Conservation (phyloP, 2,329 filamentous ascomycete species). For the Arthrobotrys conoides region DNA sequence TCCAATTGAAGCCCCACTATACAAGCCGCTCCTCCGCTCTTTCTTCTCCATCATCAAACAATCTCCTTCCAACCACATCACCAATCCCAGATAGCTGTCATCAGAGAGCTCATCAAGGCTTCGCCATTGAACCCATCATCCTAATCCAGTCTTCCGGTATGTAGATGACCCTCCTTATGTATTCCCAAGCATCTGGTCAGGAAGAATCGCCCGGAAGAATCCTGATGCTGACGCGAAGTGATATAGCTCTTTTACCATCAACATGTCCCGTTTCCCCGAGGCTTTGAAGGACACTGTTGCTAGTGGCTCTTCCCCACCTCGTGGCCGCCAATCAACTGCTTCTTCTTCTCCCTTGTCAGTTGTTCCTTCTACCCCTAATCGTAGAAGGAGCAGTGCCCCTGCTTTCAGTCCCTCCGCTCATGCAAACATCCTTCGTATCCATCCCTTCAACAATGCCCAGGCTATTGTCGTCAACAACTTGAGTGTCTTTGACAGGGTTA, state of each 20-base stretch:
- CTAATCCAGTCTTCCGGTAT: not conserved
- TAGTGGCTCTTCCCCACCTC: not conserved
- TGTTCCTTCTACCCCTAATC: not conserved
- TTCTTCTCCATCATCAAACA: not conserved
- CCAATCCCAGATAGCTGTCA: not conserved
- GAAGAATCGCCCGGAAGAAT: no score
- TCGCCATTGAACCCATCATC: not conserved
- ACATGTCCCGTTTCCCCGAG: slow-evolving; percentile 1
- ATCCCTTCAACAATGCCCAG: slow-evolving; percentile 10
- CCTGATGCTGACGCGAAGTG: not conserved
- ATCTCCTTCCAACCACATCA: slow-evolving; percentile 9
- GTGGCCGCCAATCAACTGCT: not conserved
- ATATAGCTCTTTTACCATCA: not conserved
- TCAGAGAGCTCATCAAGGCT: not conserved
- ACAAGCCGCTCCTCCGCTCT: not conserved
- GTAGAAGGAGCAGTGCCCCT: slow-evolving; percentile 15
- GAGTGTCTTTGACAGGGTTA: slow-evolving; percentile 14
- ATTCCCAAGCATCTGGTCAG: not conserved
- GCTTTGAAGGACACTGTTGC: not conserved
- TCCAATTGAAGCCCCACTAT: not conserved
- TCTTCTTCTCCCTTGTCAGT: not conserved
- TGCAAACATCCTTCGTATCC: not conserved
- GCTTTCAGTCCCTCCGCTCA: not conserved
- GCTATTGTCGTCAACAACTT: slow-evolving; percentile 1
- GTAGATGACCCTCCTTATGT: not conserved